A percentile compares a stretch with the other conserved stretches of the same genome.
These are phyloP conservation scores for Vitis amurensis DNA, from an alignment of 164 flowering plant genomes.

Conservation along the genomic window DNA sequence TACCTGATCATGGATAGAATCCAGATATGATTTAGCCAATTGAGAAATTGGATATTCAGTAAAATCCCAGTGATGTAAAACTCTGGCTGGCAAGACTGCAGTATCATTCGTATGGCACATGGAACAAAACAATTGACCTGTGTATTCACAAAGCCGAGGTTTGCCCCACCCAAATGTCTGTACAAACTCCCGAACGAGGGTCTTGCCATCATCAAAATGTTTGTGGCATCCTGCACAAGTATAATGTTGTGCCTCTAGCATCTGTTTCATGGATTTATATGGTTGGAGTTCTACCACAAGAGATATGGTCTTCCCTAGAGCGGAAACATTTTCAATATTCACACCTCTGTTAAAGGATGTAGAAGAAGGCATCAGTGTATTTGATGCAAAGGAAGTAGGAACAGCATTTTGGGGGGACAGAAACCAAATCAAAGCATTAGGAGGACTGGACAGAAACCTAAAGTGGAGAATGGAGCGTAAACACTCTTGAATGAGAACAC, in stretches of 20 bases:
- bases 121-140: conserved; percentile 86
- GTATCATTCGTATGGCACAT: conserved; percentile 90
- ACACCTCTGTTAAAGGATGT: conserved; percentile 15
- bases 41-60: conserved; percentile 81
- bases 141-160: conserved; percentile 92
- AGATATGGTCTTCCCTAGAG: conserved; percentile 78
- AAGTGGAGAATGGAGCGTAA: conserved; percentile 60
- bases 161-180: conserved; percentile 90
- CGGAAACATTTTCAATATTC: conserved; percentile 23
- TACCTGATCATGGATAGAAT: conserved; percentile 89
- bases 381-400: conserved; percentile 39
- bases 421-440: conserved; percentile 63
- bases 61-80: conserved; percentile 93
- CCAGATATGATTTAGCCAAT: conserved; percentile 86
- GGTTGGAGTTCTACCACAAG: conserved; percentile 69
- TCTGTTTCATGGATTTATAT: conserved; percentile 63
- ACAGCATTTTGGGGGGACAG: conserved; percentile 56
- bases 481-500: conserved; percentile 86
- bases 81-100: conserved; percentile 90
- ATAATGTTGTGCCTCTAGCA: conserved; percentile 78
- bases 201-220: conserved; percentile 66
- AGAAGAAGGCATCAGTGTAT: conserved; percentile 20
- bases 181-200: conserved; percentile 60
- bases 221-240: conserved; percentile 88
- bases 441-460: conserved; percentile 36